A percentile compares a stretch with the other conserved stretches of the same genome.
These are phyloP conservation scores for Ceraceosorus bombacis DNA, from an alignment of 1,284 basidiomycete species.

Conservation along the genomic window DNA sequence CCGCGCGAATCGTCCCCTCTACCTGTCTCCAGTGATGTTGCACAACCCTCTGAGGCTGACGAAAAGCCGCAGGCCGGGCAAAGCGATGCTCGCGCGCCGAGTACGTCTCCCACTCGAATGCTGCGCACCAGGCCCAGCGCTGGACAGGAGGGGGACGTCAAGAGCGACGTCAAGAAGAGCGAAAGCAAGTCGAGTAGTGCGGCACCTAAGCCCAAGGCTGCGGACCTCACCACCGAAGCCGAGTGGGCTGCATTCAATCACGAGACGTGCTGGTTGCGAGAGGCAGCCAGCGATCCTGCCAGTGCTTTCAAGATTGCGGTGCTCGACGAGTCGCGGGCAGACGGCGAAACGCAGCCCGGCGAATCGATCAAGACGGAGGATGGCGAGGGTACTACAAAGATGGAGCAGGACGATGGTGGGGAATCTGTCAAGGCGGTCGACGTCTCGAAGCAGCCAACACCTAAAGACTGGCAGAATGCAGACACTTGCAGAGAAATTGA, in stretches of 20 bases:
- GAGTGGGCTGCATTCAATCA: constrained; percentile 44
- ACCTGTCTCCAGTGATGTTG: neutral
- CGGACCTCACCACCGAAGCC: constrained; percentile 27
- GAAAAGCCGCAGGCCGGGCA: neutral
- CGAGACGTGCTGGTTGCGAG: constrained; percentile 32
- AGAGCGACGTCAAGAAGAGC: no score
- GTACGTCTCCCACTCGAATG: neutral
- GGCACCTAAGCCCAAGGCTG: constrained; percentile 22
- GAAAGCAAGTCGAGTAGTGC: neutral
- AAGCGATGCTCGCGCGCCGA: neutral
- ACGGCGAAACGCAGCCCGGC: neutral
- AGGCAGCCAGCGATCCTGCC: constrained; percentile 17
- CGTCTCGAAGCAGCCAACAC: neutral
- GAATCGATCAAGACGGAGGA: neutral
- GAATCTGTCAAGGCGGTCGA: neutral
- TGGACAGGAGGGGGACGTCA: neutral
- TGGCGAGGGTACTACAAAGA: neutral
- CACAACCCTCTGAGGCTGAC: neutral
- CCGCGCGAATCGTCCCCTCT: neutral
- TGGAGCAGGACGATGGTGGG: neutral
- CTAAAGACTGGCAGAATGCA: constrained; percentile 27
- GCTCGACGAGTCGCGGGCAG: no score
- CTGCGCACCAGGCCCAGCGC: neutral
- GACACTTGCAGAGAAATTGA: constrained; percentile 72
- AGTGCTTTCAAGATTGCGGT: no score